Evolutionary conservation across 169 alveolate species (phyloP), one percentile per base, ranked within the genome.

Genomic region (Cryptosporidium ryanae): DNA sequence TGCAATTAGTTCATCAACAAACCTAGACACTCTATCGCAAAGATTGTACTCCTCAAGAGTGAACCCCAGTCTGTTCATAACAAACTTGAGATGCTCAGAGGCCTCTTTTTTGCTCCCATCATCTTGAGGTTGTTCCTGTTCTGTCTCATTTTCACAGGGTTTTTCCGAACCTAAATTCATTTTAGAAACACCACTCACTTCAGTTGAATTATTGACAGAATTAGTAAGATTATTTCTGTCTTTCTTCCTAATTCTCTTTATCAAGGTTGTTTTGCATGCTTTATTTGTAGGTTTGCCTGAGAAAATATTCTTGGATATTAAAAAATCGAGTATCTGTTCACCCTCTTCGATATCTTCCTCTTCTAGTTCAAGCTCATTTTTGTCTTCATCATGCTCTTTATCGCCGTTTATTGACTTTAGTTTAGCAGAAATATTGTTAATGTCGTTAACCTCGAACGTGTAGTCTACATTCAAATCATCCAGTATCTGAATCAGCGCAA

Each of bases 41-140:
- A 46, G 12, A 48, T 43, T 7, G 27, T 66, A 66, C 23, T 66
- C 82, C 4, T 66, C 44, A 18, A 12, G 17, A 44, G 82, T 66
- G 13, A 66, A 66, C 25, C 63, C 63, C n/a, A 32, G 49, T 66
- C 63, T 66, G 13, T 29, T 6, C 82, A 66, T 66, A 38, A n/a
- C 23, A 1, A 54, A 44, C n/a, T 38, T 59, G 23, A 66, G 15
- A 44, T 48, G 49, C 23, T 25, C 18, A 46, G 82, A 59, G 2
- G 2, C 10, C 7, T 18, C 44, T 13, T 5, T 1, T 6, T 18
- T 25, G 15, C 4, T n/a, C 0, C 7, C 8, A 1, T 21, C 18
- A 0, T 1, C 31, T 66, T 54, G 6, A 43, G 49, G 13, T 10
- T 15, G 15, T n/a, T 29, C 49, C 8, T n/a, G 10, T 10, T 0